Percentiles rank a stretch among this genome's conserved stretches.
Conservation (phyloP, 257 asterid genomes). For the Solanum lignicaule region DNA sequence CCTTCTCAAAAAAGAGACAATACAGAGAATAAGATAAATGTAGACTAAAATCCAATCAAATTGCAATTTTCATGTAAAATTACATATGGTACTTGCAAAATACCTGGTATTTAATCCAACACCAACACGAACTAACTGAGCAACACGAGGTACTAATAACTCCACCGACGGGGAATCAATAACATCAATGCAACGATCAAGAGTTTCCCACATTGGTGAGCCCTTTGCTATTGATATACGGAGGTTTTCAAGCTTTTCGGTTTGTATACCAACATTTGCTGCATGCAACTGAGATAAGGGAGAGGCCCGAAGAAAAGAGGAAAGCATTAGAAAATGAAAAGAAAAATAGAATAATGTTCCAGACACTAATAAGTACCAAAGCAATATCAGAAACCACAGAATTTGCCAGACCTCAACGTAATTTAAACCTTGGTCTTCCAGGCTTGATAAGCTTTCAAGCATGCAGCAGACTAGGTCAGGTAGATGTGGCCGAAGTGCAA, state of each 20-base stretch:
- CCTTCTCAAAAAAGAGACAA: background rate
- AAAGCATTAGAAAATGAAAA: background rate
- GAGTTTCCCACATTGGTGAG: constrained; percentile 99
- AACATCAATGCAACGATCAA: constrained; percentile 82
- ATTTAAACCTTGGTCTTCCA: constrained; percentile 96
- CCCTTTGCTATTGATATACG: constrained; percentile 87
- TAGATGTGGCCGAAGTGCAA: constrained; percentile 83
- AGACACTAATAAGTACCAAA: background rate
- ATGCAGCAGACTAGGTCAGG: constrained; percentile 93
- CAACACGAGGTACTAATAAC: constrained; percentile 77
- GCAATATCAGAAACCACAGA: background rate
- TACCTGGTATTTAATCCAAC: constrained; percentile 97
- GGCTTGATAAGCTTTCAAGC: constrained; percentile 98
- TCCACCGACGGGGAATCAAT: constrained; percentile 78
- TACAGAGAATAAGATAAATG: background rate
- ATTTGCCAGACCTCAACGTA: constrained; percentile 74
- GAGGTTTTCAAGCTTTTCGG: constrained; percentile 88
- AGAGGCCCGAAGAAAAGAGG: background rate
- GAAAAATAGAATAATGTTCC: background rate
- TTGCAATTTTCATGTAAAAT: background rate
- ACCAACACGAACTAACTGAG: constrained; percentile 73
- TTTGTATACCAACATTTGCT: constrained; percentile 82
- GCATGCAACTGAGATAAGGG: constrained; percentile 66
- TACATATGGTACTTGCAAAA: background rate
- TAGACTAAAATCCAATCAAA: background rate